Percentiles rank a stretch among this genome's conserved stretches.
These are phyloP conservation scores for Pascua sp. DNA, from an alignment of 1,284 basidiomycete genomes.

Conservation along the genomic window DNA sequence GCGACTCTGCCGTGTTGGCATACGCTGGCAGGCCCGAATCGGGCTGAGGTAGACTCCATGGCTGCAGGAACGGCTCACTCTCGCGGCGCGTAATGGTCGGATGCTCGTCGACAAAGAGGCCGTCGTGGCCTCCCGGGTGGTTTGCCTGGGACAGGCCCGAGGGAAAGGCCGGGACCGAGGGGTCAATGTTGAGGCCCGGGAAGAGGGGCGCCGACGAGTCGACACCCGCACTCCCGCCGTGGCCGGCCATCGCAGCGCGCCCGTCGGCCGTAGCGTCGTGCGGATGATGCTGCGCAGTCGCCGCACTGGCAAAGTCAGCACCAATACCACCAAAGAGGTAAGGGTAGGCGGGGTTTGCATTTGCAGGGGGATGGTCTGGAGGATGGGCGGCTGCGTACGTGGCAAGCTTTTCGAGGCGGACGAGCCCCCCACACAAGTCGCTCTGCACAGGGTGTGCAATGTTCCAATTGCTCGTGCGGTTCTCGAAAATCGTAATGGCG, in stretches of 20 bases:
- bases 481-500: conserved; percentile 42
- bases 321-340: no score
- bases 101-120: neutral
- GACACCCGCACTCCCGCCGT: neutral
- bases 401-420: conserved; percentile 46
- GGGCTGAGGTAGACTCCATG: conserved; percentile 12
- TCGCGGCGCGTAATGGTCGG: neutral
- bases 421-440: conserved; percentile 42
- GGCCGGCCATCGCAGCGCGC: no score
- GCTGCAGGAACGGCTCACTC: conserved; percentile 17
- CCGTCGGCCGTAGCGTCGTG: no score
- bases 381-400: conserved; percentile 15
- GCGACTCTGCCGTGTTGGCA: conserved; percentile 16
- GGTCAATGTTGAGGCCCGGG: conserved; percentile 11
- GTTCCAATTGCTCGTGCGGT: conserved; percentile 39
- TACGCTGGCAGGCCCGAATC: conserved; percentile 6
- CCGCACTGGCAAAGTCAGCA: neutral
- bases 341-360: no score
- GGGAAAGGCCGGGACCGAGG: conserved; percentile 3
- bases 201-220: conserved; percentile 6
- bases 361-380: no score
- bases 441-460: conserved; percentile 46
- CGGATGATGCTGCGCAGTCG: neutral
- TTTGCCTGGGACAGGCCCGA: conserved; percentile 9
- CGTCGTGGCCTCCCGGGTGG: conserved; percentile 4